These are phyloP conservation scores for Trifolium pratense DNA, from an alignment of 306 rosid genomes.

Conservation along the genomic window DNA sequence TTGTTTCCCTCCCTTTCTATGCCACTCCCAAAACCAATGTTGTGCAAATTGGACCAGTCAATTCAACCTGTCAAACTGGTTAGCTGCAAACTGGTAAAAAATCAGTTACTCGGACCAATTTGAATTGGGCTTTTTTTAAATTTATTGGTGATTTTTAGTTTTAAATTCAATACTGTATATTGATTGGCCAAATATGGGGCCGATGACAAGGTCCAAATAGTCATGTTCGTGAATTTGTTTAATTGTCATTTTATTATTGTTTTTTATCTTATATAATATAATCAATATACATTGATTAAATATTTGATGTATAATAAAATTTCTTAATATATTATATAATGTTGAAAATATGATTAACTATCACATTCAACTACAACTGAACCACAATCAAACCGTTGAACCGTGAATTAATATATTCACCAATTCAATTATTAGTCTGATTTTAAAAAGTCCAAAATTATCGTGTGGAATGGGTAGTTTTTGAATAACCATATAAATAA, in stretches of 20 bases:
- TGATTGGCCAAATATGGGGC: neutral
- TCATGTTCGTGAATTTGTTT: neutral
- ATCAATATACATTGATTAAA: neutral
- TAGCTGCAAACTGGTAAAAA: no score
- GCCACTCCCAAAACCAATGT: slow-evolving; percentile 5
- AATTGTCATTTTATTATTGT: no score
- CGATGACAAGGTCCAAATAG: neutral
- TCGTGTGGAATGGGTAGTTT: neutral
- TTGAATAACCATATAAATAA: neutral
- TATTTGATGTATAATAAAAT: no score
- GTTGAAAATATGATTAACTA: neutral
- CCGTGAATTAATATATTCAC: no score
- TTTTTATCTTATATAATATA: neutral
- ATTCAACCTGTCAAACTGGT: neutral
- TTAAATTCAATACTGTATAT: neutral
- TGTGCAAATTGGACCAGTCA: neutral
- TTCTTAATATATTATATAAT: neutral
- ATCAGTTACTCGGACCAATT: neutral
- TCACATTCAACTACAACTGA: neutral
- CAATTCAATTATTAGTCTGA: neutral
- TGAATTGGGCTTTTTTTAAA: no score
- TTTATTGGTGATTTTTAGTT: neutral
- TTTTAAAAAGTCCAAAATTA: neutral
- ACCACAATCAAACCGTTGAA: neutral
- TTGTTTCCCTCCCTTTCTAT: slow-evolving; percentile 30